Percentiles rank a stretch among this genome's conserved stretches.
Conservation (phyloP, 2,329 filamentous ascomycete genomes). For the Verticillium nonalfalfae region DNA sequence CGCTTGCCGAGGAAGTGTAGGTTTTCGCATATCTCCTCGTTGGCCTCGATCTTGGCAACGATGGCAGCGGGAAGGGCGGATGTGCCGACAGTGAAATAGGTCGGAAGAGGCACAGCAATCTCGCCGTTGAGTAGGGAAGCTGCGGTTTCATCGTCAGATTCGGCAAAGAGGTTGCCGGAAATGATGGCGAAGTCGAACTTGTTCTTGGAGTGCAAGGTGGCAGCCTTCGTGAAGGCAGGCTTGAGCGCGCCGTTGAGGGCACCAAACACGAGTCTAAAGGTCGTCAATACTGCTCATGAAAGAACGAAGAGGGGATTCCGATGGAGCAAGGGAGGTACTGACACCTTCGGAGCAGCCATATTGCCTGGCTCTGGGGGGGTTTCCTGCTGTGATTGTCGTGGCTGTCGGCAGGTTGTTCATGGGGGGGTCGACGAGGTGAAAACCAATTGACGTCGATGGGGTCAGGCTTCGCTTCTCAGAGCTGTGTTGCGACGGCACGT, state of each 20-base stretch:
- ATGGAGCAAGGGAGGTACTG: constrained; percentile 11
- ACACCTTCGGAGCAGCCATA: constrained; percentile 46
- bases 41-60: constrained; percentile 65
- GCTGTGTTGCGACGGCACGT: constrained; percentile 5
- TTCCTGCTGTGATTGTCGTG: not conserved
- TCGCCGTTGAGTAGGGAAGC: constrained; percentile 63
- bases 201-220: constrained; percentile 78
- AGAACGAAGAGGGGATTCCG: not conserved
- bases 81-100: constrained; percentile 82
- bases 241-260: constrained; percentile 74
- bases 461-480: not conserved
- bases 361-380: constrained; percentile 2
- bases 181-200: constrained; percentile 80
- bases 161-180: constrained; percentile 73
- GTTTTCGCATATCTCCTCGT: constrained; percentile 79
- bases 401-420: not conserved
- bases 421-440: constrained; percentile 1
- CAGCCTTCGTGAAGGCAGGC: constrained; percentile 72
- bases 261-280: constrained; percentile 68
- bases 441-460: not conserved
- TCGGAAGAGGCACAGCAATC: constrained; percentile 70
- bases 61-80: constrained; percentile 65
- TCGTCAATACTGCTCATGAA: not conserved
- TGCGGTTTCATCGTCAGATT: constrained; percentile 51
- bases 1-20: constrained; percentile 85